These are phyloP conservation scores for Russula virescens DNA, from an alignment of 768 basidiomycete species.

Conservation along the genomic window DNA sequence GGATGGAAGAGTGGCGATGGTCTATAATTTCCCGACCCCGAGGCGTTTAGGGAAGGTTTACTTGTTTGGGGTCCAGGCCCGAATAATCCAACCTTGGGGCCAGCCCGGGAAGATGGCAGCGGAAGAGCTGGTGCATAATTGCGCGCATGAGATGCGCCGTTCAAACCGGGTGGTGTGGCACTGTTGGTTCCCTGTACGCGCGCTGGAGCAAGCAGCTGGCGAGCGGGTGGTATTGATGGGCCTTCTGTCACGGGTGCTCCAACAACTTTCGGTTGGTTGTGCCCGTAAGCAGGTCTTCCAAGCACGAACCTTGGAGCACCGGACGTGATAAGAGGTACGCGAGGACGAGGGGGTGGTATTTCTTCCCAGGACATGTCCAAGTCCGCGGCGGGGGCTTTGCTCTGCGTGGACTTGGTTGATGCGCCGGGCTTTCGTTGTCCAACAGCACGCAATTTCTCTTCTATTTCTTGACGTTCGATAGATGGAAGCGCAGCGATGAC, in stretches of 20 bases:
- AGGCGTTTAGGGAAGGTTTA: slow-evolving; percentile 1
- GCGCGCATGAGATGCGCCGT: neutral
- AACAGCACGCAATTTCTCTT: slow-evolving; percentile 42
- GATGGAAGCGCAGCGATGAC: slow-evolving; percentile 57
- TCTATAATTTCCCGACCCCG: slow-evolving; percentile 2
- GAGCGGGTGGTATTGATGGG: neutral
- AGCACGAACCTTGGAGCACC: slow-evolving; percentile 14
- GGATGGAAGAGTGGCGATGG: slow-evolving; percentile 12
- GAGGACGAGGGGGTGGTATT: slow-evolving; percentile 28
- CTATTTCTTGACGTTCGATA: slow-evolving; percentile 58
- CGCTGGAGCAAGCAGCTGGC: neutral
- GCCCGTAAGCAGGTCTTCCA: slow-evolving; percentile 13
- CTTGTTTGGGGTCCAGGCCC: slow-evolving; percentile 8
- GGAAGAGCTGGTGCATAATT: neutral
- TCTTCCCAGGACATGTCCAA: slow-evolving; percentile 66
- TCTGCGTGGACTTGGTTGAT: slow-evolving; percentile 11
- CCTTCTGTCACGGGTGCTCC: neutral
- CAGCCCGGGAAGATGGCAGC: neutral
- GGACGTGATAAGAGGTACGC: slow-evolving; percentile 11
- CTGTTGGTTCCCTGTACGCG: neutral
- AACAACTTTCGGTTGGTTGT: neutral
- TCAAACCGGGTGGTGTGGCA: slow-evolving; percentile 5
- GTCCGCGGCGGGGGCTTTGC: slow-evolving; percentile 28
- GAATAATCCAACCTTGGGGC: neutral
- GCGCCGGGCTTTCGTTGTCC: slow-evolving; percentile 1